Percentiles rank a stretch among this genome's conserved stretches.
These are phyloP conservation scores for Saururus chinensis DNA, from an alignment of 164 flowering plant genomes.

Conservation along the genomic window DNA sequence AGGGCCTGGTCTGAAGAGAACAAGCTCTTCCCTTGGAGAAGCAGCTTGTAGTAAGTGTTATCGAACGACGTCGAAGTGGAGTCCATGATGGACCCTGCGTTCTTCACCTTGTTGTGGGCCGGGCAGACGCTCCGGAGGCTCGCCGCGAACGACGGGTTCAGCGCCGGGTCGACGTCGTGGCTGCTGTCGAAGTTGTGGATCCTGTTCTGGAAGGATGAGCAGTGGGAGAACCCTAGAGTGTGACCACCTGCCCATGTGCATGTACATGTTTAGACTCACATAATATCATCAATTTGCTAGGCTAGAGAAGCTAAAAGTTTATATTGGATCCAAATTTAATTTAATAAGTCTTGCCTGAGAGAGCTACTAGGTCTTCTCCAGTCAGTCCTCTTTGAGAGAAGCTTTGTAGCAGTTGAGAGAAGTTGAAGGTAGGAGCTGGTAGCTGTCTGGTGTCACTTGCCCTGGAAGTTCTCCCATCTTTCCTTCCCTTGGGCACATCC, in stretches of 20 bases:
- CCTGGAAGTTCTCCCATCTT: slow-evolving; percentile 70
- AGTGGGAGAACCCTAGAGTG: slow-evolving; percentile 82
- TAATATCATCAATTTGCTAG: neutral
- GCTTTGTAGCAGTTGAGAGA: slow-evolving; percentile 63
- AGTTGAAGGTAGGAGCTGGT: slow-evolving; percentile 69
- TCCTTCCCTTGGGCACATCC: slow-evolving; percentile 84
- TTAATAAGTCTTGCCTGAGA: slow-evolving; percentile 41
- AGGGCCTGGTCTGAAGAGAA: slow-evolving; percentile 79
- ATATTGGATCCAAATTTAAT: neutral
- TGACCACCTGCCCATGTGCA: slow-evolving; percentile 53
- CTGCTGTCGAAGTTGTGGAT: slow-evolving; percentile 61
- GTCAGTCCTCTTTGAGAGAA: slow-evolving; percentile 79
- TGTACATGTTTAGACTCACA: neutral
- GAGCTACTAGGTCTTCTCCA: slow-evolving; percentile 61
- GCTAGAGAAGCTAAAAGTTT: neutral
- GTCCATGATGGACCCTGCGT: slow-evolving; percentile 57
- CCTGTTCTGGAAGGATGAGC: slow-evolving; percentile 77
- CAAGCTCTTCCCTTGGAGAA: slow-evolving; percentile 50
- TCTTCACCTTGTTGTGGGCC: slow-evolving; percentile 40
- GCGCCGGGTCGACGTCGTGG: slow-evolving; percentile 49
- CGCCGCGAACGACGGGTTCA: slow-evolving; percentile 46
- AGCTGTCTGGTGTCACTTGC: slow-evolving; percentile 60
- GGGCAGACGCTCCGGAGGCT: slow-evolving; percentile 50
- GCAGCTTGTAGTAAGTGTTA: slow-evolving; percentile 54
- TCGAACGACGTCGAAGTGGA: slow-evolving; percentile 41